Percentiles rank a stretch among this genome's conserved stretches.
Conservation (phyloP, 192 early-diverging fungal genomes). For the Anaeromyces robustus region DNA sequence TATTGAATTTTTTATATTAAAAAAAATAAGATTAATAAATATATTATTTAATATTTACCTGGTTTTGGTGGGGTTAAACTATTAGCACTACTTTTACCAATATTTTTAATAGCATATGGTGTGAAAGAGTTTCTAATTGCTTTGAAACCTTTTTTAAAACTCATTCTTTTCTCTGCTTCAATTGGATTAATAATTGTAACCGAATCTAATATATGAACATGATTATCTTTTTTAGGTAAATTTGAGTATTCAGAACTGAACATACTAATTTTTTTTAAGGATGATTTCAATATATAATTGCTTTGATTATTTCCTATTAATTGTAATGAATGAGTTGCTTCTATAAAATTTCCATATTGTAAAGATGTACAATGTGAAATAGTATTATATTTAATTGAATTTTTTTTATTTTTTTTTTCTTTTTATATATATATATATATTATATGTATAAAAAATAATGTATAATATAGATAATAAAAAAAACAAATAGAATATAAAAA, state of each 20-base stretch:
- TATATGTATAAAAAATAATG: too few relatives aligned
- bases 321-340: too few relatives aligned
- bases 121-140: neutral
- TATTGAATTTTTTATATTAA: too few relatives aligned
- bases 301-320: neutral
- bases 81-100: too few relatives aligned
- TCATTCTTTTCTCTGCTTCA: neutral
- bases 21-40: too few relatives aligned
- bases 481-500: too few relatives aligned
- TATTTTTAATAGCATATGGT: neutral
- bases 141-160: neutral
- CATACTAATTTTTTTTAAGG: neutral
- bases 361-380: neutral
- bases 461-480: too few relatives aligned
- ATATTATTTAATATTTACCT: too few relatives aligned
- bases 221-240: neutral
- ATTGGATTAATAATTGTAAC: neutral
- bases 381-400: neutral
- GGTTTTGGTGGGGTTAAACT: too few relatives aligned
- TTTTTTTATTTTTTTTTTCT: neutral
- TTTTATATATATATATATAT: too few relatives aligned
- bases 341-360: too few relatives aligned
- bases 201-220: neutral
- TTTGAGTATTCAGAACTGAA: neutral
- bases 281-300: neutral